Evolutionary conservation across 2,329 filamentous ascomycete genomes (phyloP).

Genomic region (Rutstroemia sp.): DNA sequence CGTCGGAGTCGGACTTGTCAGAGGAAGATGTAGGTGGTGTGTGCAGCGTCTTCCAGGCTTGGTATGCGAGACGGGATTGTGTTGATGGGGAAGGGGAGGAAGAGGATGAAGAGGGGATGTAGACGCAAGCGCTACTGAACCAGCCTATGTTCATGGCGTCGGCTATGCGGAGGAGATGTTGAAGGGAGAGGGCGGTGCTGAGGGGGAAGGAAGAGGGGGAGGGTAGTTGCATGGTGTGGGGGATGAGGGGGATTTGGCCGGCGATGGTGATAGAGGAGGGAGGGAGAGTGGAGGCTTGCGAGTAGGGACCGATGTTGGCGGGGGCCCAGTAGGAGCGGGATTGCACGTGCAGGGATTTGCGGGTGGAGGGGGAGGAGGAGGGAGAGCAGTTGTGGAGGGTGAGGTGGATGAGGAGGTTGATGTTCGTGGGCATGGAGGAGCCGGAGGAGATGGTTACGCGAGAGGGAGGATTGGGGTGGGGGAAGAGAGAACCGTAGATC

Average conservation of each 20-base stretch:
- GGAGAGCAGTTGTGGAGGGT: slow-evolving; percentile 20
- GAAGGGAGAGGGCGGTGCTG: slow-evolving; percentile 54
- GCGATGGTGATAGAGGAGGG: slow-evolving; percentile 56
- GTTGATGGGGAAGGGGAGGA: slow-evolving; percentile 20
- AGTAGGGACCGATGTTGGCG: slow-evolving; percentile 95
- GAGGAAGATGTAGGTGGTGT: slow-evolving; percentile 14
- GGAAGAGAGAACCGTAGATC: slow-evolving; percentile 70
- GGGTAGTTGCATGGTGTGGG: slow-evolving; percentile 65
- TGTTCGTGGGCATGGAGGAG: slow-evolving; percentile 49
- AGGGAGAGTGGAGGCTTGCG: slow-evolving; percentile 66
- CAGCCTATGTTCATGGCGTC: slow-evolving; percentile 61
- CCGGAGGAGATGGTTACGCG: slow-evolving; percentile 79
- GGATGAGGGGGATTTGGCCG: slow-evolving; percentile 85
- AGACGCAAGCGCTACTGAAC: slow-evolving; percentile 72
- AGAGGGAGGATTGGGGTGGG: slow-evolving; percentile 72
- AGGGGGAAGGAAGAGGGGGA: not conserved
- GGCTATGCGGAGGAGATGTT: slow-evolving; percentile 84
- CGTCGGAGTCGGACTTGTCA: slow-evolving; percentile 42
- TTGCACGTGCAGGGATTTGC: slow-evolving; percentile 74
- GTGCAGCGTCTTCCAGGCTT: slow-evolving; percentile 38
- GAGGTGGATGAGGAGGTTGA: slow-evolving; percentile 54
- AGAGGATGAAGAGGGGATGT: slow-evolving; percentile 45
- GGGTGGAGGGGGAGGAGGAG: not conserved
- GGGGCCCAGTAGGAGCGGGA: slow-evolving; percentile 95
- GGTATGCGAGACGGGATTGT: slow-evolving; percentile 37